Conservation (phyloP, 129 eudicot species). For the Flaveria sonorensis region DNA sequence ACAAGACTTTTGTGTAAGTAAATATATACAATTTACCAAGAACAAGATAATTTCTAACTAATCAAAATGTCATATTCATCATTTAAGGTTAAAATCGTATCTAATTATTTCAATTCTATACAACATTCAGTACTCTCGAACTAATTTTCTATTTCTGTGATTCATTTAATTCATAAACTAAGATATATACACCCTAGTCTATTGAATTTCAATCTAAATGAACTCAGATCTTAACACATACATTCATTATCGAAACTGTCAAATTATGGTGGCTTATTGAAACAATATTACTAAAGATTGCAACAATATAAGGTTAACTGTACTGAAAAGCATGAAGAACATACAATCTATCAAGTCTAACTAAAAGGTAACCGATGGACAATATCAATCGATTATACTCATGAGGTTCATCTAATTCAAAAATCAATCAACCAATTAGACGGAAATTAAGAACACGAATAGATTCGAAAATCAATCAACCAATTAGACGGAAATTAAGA, state of each 20-base stretch:
- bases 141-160: too few relatives aligned
- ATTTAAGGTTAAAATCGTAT: not conserved
- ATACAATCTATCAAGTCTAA: too few relatives aligned
- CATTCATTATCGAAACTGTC: not conserved
- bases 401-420: too few relatives aligned
- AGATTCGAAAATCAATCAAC: too few relatives aligned
- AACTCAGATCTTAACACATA: not conserved
- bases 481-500: too few relatives aligned
- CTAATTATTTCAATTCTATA: not conserved
- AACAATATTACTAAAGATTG: too few relatives aligned
- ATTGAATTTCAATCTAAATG: not conserved
- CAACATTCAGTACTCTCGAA: not conserved
- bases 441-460: too few relatives aligned
- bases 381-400: too few relatives aligned
- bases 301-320: too few relatives aligned
- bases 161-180: not conserved
- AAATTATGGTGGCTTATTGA: not conserved
- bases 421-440: too few relatives aligned
- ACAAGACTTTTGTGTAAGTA: slow-evolving; percentile 7
- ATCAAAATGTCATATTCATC: not conserved
- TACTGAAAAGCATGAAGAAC: too few relatives aligned
- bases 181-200: not conserved
- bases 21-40: not conserved
- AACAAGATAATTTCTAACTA: not conserved
- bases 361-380: too few relatives aligned